Evolutionary conservation across 2,329 filamentous ascomycete species (phyloP), one percentile per base, ranked within the genome.

Genomic region (Madurella mycetomatis): DNA sequence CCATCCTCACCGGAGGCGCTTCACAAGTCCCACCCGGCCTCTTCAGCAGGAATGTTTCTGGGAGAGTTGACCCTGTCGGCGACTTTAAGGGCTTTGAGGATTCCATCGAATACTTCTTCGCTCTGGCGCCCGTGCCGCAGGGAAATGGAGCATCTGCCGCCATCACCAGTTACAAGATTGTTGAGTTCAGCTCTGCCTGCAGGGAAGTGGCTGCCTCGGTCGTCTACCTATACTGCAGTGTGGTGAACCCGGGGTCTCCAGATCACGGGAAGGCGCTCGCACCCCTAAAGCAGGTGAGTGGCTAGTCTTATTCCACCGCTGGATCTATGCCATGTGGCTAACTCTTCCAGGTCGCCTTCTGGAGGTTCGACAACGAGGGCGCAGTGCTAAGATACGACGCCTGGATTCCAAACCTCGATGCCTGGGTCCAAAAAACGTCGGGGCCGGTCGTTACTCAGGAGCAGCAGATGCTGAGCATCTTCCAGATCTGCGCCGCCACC

Each of bases 91-190:
- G 69, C 11, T 74, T 74, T 50, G 65, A 72, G 40, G 69, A 74
- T 45, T 72, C 69, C 16, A 71, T 73, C 50, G 73, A 75, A 62
- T 74, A 74, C 60, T 76, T 76, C 60, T 75, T 75, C 54, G 71
- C 70, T 7, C 64, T 76, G 7, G 66, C 73, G 2, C 70, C 71
- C 1, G 55, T 69, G 4, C 68, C 71, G 2, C 49, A 60, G 48
- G 63, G 58, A 47, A 67, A 67, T 39, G 57, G 62, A 2, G 62
- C 58, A 9, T 58, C 54, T 19, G 66, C 68, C 9, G 66, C 67
- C 40, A 70, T 73, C 56, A 69, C 67, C 13, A 61, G 62, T 37
- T 67, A 64, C 51, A 50, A 67, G 30, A 63, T 73, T 47, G 63
- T 64, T 30, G 64, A 67, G 46, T 73, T 72, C 55, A 66, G 55